Evolutionary conservation across 1,284 basidiomycete species (phyloP).

Genomic region (Rhodotorula sp.): DNA sequence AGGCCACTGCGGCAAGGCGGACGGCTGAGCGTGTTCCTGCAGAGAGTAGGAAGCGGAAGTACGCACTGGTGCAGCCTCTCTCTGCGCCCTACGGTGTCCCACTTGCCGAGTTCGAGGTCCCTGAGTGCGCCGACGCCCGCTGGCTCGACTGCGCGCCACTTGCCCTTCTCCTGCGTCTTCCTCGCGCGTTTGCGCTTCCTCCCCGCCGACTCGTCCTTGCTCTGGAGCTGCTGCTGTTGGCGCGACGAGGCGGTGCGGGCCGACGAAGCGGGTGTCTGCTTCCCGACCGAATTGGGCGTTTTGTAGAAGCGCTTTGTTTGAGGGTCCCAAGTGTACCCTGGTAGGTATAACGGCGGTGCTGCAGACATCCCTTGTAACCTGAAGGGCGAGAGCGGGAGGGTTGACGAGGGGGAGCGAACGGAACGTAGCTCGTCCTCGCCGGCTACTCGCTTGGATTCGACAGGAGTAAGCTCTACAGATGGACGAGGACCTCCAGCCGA

Average conservation of each 20-base stretch:
- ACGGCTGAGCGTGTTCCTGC: no score
- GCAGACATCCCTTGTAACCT: no score
- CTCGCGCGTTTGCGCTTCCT: background rate
- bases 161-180: constrained; percentile 4
- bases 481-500: constrained; percentile 9
- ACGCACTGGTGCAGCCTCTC: constrained; percentile 23
- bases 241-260: background rate
- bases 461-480: background rate
- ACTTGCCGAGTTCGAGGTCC: background rate
- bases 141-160: background rate
- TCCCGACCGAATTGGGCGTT: background rate
- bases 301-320: constrained; percentile 32
- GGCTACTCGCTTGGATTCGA: background rate
- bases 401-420: background rate
- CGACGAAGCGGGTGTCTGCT: background rate
- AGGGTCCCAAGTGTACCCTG: constrained; percentile 35
- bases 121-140: background rate
- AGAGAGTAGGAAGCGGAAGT: no score
- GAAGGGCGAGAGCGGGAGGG: background rate
- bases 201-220: background rate
- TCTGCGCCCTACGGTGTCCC: background rate
- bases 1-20: constrained; percentile 5
- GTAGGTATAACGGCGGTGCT: constrained; percentile 20
- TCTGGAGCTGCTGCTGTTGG: background rate
- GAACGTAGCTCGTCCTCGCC: background rate